phyloP scores from a whole-genome alignment of 192 early-diverging fungal species.

The Coemansia sp. region DNA sequence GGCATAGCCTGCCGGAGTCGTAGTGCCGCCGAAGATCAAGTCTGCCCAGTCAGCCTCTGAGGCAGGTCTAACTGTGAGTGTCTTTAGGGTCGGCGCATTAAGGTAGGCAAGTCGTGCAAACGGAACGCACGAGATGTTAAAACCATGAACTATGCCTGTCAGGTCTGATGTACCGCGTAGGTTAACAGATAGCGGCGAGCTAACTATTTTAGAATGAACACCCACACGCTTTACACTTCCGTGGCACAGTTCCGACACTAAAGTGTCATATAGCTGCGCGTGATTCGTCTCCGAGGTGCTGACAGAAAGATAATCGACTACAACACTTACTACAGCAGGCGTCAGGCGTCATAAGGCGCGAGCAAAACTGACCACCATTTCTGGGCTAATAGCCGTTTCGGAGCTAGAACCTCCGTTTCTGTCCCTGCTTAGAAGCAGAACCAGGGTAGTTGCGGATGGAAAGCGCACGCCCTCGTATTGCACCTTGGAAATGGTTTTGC shows the following conservation, averaged over 20 bases:
- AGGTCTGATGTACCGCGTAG: neutral
- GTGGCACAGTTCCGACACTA: neutral
- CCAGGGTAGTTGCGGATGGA: neutral
- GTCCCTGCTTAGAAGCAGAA: neutral
- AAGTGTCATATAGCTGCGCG: neutral
- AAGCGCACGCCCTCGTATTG: neutral
- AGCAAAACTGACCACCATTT: neutral
- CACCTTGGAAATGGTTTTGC: neutral
- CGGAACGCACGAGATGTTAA: neutral
- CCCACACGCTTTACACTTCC: neutral
- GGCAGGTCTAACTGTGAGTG: neutral
- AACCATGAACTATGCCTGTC: neutral
- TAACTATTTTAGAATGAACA: neutral
- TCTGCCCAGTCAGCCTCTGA: neutral
- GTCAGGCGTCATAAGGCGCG: neutral
- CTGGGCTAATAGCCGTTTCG: neutral
- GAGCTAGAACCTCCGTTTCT: neutral
- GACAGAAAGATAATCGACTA: neutral
- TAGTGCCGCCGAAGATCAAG: neutral
- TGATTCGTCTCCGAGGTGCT: neutral
- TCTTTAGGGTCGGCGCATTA: neutral
- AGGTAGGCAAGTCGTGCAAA: neutral
- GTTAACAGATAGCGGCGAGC: neutral
- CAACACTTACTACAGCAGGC: neutral
- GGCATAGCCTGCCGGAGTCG: neutral